phyloP scores from a whole-genome alignment of 2,329 filamentous ascomycete species.

The Ascochyta koolunga region DNA sequence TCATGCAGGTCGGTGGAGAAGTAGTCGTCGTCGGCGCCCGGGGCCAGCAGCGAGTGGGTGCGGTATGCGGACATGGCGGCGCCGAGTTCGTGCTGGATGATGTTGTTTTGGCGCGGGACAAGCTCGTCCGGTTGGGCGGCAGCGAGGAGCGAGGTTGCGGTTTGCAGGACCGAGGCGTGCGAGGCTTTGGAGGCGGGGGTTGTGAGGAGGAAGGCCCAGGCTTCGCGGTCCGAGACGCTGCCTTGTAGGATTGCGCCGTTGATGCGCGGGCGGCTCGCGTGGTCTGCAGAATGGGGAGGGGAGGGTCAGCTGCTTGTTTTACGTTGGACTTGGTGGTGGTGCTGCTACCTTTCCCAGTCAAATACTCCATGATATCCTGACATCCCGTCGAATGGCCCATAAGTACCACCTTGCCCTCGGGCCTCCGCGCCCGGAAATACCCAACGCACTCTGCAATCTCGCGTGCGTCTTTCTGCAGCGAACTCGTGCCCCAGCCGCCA shows the following conservation, averaged over 20 bases:
- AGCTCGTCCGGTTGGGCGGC: constrained; percentile 62
- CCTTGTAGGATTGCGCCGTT: constrained; percentile 83
- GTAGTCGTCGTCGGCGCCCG: constrained; percentile 79
- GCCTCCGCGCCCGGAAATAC: constrained; percentile 54
- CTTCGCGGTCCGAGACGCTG: constrained; percentile 78
- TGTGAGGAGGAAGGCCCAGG: constrained; percentile 46
- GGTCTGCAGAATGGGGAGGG: neutral
- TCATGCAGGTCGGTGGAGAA: constrained; percentile 80
- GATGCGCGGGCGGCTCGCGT: constrained; percentile 58
- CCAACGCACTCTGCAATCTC: constrained; percentile 60
- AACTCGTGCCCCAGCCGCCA: constrained; percentile 60
- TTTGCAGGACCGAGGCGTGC: constrained; percentile 41
- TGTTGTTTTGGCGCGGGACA: constrained; percentile 53
- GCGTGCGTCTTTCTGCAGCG: constrained; percentile 59
- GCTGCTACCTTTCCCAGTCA: constrained; percentile 43
- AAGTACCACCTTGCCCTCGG: constrained; percentile 61
- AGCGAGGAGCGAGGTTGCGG: constrained; percentile 62
- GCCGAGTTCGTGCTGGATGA: constrained; percentile 35
- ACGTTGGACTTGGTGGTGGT: neutral
- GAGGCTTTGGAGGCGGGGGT: constrained; percentile 26
- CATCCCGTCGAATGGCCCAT: constrained; percentile 74
- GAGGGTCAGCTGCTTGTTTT: neutral
- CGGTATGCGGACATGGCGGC: constrained; percentile 62
- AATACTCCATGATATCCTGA: constrained; percentile 71
- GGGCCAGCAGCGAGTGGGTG: constrained; percentile 63